A percentile compares a stretch with the other conserved stretches of the same genome.
These are phyloP conservation scores for Brassica incana DNA, from an alignment of 345 rosid genomes.

Conservation along the genomic window DNA sequence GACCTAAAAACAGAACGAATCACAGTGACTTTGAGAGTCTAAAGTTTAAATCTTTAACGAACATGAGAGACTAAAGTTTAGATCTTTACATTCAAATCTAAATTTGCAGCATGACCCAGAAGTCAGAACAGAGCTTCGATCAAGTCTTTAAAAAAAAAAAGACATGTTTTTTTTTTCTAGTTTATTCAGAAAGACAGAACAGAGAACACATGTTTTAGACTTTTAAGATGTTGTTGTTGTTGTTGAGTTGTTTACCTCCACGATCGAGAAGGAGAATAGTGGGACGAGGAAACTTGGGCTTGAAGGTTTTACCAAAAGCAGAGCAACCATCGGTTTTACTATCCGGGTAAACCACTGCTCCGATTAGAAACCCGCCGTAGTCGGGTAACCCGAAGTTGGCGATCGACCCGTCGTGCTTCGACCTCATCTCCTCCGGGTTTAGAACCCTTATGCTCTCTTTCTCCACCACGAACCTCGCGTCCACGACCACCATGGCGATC, in stretches of 20 bases:
- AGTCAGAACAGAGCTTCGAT: background rate
- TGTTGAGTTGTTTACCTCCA: conserved; percentile 60
- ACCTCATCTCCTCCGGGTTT: conserved; percentile 53
- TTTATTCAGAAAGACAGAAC: background rate
- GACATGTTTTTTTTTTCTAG: background rate
- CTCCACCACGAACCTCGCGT: conserved; percentile 81
- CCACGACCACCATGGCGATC: conserved; percentile 16
- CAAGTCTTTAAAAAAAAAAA: background rate
- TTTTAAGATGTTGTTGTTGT: background rate
- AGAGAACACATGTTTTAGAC: background rate
- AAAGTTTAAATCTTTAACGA: background rate
- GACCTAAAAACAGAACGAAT: background rate
- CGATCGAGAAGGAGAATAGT: conserved; percentile 82
- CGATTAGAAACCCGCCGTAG: conserved; percentile 75
- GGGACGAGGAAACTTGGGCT: conserved; percentile 54
- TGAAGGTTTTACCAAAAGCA: conserved; percentile 67
- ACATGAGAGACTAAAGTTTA: conserved; percentile 6
- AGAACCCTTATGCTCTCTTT: conserved; percentile 73
- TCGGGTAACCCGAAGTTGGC: conserved; percentile 89
- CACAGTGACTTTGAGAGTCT: background rate
- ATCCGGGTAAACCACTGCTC: conserved; percentile 68
- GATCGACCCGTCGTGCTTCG: conserved; percentile 70
- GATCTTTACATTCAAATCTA: conserved; percentile 22
- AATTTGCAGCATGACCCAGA: background rate
- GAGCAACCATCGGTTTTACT: conserved; percentile 61